Evolutionary conservation across 305 asterid species (phyloP).

Genomic region (Fraxinus sp.): DNA sequence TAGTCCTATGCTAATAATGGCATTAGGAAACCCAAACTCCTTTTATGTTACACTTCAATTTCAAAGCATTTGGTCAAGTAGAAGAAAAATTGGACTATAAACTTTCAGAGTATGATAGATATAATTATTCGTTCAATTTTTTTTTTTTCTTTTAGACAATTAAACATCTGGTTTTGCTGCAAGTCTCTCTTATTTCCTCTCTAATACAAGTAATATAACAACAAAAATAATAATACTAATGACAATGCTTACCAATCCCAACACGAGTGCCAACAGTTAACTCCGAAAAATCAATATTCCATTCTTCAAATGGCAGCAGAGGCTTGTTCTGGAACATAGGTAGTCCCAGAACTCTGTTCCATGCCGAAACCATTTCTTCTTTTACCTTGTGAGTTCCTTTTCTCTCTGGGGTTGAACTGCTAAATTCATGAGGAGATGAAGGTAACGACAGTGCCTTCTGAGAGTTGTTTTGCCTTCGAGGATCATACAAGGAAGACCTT

Average conservation of each 20-base stretch:
- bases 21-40: background rate
- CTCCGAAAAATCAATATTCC: constrained; percentile 96
- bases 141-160: background rate
- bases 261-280: constrained; percentile 88
- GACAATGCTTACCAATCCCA: constrained; percentile 78
- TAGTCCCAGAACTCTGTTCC: constrained; percentile 81
- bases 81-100: background rate
- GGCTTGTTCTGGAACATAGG: constrained; percentile 80
- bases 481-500: constrained; percentile 43
- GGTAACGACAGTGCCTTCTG: constrained; percentile 93
- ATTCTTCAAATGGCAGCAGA: constrained; percentile 85
- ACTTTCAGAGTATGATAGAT: background rate
- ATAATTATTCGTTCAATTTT: background rate
- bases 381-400: constrained; percentile 43
- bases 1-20: background rate
- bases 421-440: constrained; percentile 90
- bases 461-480: constrained; percentile 57
- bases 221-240: background rate
- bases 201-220: background rate
- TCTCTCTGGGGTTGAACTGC: constrained; percentile 57
- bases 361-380: constrained; percentile 74
- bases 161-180: background rate
- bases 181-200: background rate
- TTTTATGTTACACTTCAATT: background rate
- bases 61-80: background rate